Evolutionary conservation across 192 early-diverging fungal species (phyloP).

Genomic region (Haplosporangium gracile): DNA sequence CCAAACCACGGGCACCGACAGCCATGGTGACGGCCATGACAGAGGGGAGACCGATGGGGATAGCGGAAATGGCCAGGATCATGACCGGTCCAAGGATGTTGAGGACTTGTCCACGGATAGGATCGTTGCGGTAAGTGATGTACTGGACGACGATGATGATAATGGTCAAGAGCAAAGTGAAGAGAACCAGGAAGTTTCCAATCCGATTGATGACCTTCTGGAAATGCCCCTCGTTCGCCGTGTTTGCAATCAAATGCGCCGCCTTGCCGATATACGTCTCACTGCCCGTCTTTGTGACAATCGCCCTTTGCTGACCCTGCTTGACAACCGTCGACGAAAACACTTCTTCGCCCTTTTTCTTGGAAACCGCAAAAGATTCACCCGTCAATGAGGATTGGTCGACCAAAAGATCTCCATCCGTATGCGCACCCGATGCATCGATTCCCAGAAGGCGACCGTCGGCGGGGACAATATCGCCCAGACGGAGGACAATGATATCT

Average conservation of each 20-base stretch:
- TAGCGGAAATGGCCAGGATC: slow-evolving; percentile 81
- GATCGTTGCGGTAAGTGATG: slow-evolving; percentile 57
- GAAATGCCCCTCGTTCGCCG: slow-evolving; percentile 80
- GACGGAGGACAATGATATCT: slow-evolving; percentile 77
- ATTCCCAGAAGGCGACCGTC: slow-evolving; percentile 71
- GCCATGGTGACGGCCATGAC: slow-evolving; percentile 92
- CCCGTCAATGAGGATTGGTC: slow-evolving; percentile 83
- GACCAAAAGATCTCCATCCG: slow-evolving; percentile 68
- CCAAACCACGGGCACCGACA: slow-evolving; percentile 79
- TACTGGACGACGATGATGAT: slow-evolving; percentile 67
- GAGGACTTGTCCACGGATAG: slow-evolving; percentile 67
- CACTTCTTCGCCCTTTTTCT: slow-evolving; percentile 69
- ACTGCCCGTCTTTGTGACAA: slow-evolving; percentile 79
- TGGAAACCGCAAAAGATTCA: slow-evolving; percentile 76
- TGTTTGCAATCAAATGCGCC: slow-evolving; percentile 76
- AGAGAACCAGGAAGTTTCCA: slow-evolving; percentile 81
- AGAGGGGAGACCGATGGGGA: slow-evolving; percentile 85
- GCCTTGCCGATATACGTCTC: slow-evolving; percentile 83
- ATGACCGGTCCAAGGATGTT: slow-evolving; percentile 70
- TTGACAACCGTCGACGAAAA: slow-evolving; percentile 81
- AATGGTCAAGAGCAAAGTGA: slow-evolving; percentile 63
- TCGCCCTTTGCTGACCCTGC: slow-evolving; percentile 78
- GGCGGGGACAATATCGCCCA: slow-evolving; percentile 85
- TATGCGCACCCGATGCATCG: slow-evolving; percentile 62
- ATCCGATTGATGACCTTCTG: slow-evolving; percentile 83